phyloP scores from a whole-genome alignment of 164 flowering plant genomes.

The Stephania yunnanensis region DNA sequence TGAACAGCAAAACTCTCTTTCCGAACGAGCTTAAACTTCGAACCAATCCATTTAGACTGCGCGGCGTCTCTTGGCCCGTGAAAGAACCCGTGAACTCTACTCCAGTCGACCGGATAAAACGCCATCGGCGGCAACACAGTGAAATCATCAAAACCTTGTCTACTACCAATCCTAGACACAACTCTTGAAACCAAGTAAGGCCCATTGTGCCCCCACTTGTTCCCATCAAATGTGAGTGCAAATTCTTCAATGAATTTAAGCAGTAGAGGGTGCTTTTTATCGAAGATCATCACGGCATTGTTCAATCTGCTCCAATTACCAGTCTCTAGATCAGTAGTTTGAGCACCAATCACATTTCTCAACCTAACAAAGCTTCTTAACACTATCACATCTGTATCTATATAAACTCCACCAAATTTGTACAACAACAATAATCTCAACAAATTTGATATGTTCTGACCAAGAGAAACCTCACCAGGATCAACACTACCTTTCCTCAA shows the following conservation, averaged over 20 bases:
- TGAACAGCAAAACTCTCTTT: constrained; percentile 60
- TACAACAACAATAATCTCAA: constrained; percentile 68
- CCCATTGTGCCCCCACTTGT: constrained; percentile 96
- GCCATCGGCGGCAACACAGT: constrained; percentile 65
- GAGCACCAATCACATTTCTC: constrained; percentile 81
- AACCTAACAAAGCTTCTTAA: constrained; percentile 48
- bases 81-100: constrained; percentile 42
- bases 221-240: constrained; percentile 75
- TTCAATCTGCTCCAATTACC: constrained; percentile 81
- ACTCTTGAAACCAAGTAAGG: constrained; percentile 93
- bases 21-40: constrained; percentile 42
- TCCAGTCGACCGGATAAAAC: constrained; percentile 90
- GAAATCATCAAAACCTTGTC: constrained; percentile 47
- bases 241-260: constrained; percentile 77
- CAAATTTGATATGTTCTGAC: constrained; percentile 86
- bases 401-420: constrained; percentile 73
- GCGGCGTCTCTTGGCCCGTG: constrained; percentile 29
- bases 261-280: constrained; percentile 67
- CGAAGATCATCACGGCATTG: constrained; percentile 86
- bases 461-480: constrained; percentile 70
- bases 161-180: constrained; percentile 36
- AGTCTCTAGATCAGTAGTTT: constrained; percentile 41
- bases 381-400: constrained; percentile 78
- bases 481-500: constrained; percentile 47
- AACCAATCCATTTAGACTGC: constrained; percentile 43